Evolutionary conservation across 306 rosid genomes (phyloP), one percentile per base, ranked within the genome.

Genomic region (Castanea mollissima): DNA sequence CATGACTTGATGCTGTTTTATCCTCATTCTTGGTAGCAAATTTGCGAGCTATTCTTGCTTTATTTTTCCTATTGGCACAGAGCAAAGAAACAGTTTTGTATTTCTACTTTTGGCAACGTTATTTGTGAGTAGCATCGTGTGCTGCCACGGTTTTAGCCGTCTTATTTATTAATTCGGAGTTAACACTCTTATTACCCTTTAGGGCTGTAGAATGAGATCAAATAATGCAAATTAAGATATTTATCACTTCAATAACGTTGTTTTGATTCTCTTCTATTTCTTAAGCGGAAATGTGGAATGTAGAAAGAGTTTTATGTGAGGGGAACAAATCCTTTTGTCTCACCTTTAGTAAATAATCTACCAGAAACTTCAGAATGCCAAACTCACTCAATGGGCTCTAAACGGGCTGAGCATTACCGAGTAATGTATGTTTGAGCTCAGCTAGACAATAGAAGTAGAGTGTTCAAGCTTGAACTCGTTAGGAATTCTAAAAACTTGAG

Each of bases 141-240:
- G 44, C 78, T n/a, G 55, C 74, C 72, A 51, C 67, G 23, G 49
- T 51, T 63, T 3, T 34, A 19, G n/a, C 11, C 41, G 57, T 32
- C 58, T 55, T 54, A 34, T 78, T 60, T 18, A 79, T 73, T 76
- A 74, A 64, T 73, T 79, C 35, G 32, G 41, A 63, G 69, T 27
- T 29, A 63, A 4, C 38, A 5, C 46, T 18, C 16, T 68, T 35
- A 49, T 19, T 16, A 20, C 23, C 44, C 32, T 74, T 65, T 31
- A 55, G 70, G 27, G 51, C 69, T 32, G 41, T 69, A 64, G 72
- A 74, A 80, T 63, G 69, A 73, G 41, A 31, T 79, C 21, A 21
- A 80, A 79, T 73, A 63, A 79, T 79, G 58, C 63, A 25, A 72
- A 65, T 54, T 74, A 73, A 55, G 69, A 64, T 65, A 23, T 65